These are phyloP conservation scores for Blastosporella zonata DNA, from an alignment of 1,284 basidiomycete genomes.

Conservation along the genomic window DNA sequence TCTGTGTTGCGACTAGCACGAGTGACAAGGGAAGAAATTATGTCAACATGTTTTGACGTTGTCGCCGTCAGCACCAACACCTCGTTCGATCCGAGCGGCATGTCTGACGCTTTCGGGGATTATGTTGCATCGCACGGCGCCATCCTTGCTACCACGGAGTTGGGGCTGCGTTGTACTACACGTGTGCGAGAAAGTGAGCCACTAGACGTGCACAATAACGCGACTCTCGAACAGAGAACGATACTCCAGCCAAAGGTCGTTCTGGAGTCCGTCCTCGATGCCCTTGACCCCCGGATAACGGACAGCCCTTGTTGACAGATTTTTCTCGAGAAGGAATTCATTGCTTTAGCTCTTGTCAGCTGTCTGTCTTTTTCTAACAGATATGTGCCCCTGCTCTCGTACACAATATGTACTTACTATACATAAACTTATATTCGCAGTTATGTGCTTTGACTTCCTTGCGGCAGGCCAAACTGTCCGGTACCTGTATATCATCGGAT, in stretches of 20 bases:
- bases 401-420: background rate
- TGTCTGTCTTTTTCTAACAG: background rate
- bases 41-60: slow-evolving; percentile 70
- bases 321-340: background rate
- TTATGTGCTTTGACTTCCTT: background rate
- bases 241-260: slow-evolving; percentile 69
- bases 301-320: background rate
- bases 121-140: slow-evolving; percentile 48
- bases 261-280: slow-evolving; percentile 65
- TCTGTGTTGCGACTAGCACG: slow-evolving; percentile 57
- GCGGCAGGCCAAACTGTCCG: background rate
- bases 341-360: background rate
- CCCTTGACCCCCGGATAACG: slow-evolving; percentile 40
- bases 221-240: slow-evolving; percentile 53
- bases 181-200: slow-evolving; percentile 34
- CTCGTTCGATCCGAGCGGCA: slow-evolving; percentile 47
- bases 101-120: slow-evolving; percentile 67
- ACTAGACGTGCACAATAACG: slow-evolving; percentile 32
- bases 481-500: background rate
- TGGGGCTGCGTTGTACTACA: slow-evolving; percentile 63
- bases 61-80: slow-evolving; percentile 52
- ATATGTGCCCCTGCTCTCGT: background rate
- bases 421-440: background rate
- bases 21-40: slow-evolving; percentile 65
- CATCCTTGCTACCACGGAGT: slow-evolving; percentile 66